A percentile compares a stretch with the other conserved stretches of the same genome.
phyloP scores from a whole-genome alignment of 129 eudicot genomes.

The Centrapalus pauciflorus region DNA sequence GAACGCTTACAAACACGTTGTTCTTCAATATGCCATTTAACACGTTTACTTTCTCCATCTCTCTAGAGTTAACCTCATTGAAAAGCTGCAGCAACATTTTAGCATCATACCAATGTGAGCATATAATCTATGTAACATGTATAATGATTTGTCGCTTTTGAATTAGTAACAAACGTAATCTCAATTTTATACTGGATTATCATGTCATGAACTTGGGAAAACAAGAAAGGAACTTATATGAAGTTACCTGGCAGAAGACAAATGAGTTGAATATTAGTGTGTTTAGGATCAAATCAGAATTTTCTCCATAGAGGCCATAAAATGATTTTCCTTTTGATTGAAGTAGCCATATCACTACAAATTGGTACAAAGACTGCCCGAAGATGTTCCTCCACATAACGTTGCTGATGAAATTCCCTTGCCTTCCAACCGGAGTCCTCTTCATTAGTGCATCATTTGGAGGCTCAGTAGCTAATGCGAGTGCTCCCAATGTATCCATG shows the following conservation, averaged over 20 bases:
- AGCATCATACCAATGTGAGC: background rate
- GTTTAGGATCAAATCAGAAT: slow-evolving; percentile 61
- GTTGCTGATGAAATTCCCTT: slow-evolving; percentile 71
- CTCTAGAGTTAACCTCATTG: slow-evolving; percentile 84
- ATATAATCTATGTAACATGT: background rate
- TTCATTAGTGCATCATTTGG: slow-evolving; percentile 89
- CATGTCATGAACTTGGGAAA: background rate
- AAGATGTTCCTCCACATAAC: slow-evolving; percentile 94
- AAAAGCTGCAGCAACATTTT: slow-evolving; percentile 62
- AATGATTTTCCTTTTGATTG: slow-evolving; percentile 56
- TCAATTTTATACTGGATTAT: background rate
- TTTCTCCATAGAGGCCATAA: slow-evolving; percentile 45
- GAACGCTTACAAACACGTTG: slow-evolving; percentile 66
- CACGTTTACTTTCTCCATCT: slow-evolving; percentile 84
- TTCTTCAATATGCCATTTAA: slow-evolving; percentile 63
- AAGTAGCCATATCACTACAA: slow-evolving; percentile 72
- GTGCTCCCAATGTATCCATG: slow-evolving; percentile 97
- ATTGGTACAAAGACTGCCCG: slow-evolving; percentile 90
- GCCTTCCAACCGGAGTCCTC: slow-evolving; percentile 84
- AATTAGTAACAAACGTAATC: background rate
- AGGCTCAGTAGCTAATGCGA: slow-evolving; percentile 95
- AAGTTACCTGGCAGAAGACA: slow-evolving; percentile 93
- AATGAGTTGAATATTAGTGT: slow-evolving; percentile 92
- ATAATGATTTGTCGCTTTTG: background rate
- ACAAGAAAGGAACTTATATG: background rate